Evolutionary conservation across 768 basidiomycete genomes (phyloP).

Genomic region (Pleurotus salmoneostramineus): DNA sequence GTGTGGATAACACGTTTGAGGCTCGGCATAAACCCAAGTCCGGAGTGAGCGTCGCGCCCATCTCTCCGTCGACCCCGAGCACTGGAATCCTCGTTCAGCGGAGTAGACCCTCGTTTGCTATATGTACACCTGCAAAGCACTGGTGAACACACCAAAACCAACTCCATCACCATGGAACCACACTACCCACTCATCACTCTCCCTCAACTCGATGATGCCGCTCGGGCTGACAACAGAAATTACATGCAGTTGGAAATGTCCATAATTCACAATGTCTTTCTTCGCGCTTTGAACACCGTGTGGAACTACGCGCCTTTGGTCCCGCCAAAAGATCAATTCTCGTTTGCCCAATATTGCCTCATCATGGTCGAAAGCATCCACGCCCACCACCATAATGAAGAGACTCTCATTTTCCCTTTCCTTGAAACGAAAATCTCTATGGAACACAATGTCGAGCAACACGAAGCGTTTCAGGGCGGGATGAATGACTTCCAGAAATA

Average conservation of each 20-base stretch:
- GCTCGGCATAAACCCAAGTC: no score
- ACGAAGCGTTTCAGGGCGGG: conserved; percentile 15
- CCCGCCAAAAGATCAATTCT: conserved; percentile 11
- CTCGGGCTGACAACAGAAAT: neutral
- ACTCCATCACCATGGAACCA: neutral
- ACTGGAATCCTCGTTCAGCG: no score
- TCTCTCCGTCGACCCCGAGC: no score
- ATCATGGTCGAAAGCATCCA: conserved; percentile 12
- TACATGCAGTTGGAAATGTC: conserved; percentile 6
- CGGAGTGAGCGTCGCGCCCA: no score
- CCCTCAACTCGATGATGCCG: neutral
- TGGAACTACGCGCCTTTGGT: conserved; percentile 4
- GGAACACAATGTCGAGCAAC: conserved; percentile 21
- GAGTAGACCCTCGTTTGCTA: no score
- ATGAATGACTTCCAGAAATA: conserved; percentile 18
- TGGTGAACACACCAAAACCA: neutral
- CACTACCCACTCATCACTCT: conserved; percentile 1
- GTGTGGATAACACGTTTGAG: no score
- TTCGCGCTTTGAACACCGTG: conserved; percentile 7
- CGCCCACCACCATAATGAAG: conserved; percentile 22
- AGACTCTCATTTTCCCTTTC: conserved; percentile 21
- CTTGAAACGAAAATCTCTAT: conserved; percentile 19
- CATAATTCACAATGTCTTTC: conserved; percentile 6
- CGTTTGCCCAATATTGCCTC: conserved; percentile 20
- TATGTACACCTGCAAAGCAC: no score